A percentile compares a stretch with the other conserved stretches of the same genome.
phyloP scores from a whole-genome alignment of 164 flowering plant genomes.

The Kalanchoe fedtschenkoi region DNA sequence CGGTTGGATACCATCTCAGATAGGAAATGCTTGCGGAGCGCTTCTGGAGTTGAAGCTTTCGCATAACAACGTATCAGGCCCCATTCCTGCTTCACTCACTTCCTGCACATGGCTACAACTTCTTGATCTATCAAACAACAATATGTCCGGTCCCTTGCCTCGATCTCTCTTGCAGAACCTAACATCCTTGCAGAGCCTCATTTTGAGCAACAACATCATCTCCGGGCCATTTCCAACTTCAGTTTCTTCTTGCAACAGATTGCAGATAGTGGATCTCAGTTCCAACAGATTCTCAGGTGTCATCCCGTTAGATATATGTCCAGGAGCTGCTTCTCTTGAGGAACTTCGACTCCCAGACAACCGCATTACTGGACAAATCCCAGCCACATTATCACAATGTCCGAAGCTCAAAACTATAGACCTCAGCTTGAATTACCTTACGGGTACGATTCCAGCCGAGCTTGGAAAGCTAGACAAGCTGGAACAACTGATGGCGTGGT shows the following conservation, averaged over 20 bases:
- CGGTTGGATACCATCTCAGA: slow-evolving; percentile 52
- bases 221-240: slow-evolving; percentile 56
- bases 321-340: slow-evolving; percentile 49
- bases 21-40: slow-evolving; percentile 50
- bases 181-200: slow-evolving; percentile 39
- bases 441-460: slow-evolving; percentile 59
- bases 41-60: slow-evolving; percentile 43
- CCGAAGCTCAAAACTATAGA: slow-evolving; percentile 53
- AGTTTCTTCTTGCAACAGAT: slow-evolving; percentile 38
- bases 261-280: slow-evolving; percentile 54
- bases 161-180: slow-evolving; percentile 39
- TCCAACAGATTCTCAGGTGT: slow-evolving; percentile 62
- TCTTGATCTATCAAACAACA: slow-evolving; percentile 63
- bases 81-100: slow-evolving; percentile 42
- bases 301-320: slow-evolving; percentile 58
- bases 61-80: slow-evolving; percentile 56
- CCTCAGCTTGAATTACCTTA: slow-evolving; percentile 71
- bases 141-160: slow-evolving; percentile 59
- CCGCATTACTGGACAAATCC: slow-evolving; percentile 49
- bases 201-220: slow-evolving; percentile 55
- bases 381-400: slow-evolving; percentile 41
- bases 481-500: slow-evolving; percentile 85
- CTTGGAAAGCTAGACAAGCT: slow-evolving; percentile 59
- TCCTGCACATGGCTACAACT: slow-evolving; percentile 50
- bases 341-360: slow-evolving; percentile 75